Base-by-base conservation (phyloP, 371 early-diverging fungal genomes). In the Nematocida displodere region DNA sequence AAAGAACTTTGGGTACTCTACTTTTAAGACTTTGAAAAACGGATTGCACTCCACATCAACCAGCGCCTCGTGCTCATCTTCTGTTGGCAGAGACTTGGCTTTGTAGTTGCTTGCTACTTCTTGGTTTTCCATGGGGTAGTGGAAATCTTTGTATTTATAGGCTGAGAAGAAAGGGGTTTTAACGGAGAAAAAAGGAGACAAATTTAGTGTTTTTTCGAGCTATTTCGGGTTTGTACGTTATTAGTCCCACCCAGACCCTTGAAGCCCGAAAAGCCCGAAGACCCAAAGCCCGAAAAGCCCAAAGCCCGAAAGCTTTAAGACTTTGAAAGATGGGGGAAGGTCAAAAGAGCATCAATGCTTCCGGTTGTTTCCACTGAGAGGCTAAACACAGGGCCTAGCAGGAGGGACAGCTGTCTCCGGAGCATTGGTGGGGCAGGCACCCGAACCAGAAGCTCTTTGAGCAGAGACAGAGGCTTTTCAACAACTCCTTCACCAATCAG, bases 1-100 rank as follows among this genome's bases (percentile, higher is more conserved):
- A n/a, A 64, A 78, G 52, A 85, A 85, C 61, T 79, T 81, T 29
- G 62, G 49, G 24, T 64, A 50, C 65, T 85, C 85, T 15, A 48
- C 49, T 20, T 29, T 50, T 24, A 82, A 77, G 1, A 85, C 66
- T 40, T 79, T 67, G 49, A 81, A 78, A 56, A 81, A 65, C 34
- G 76, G 44, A 7, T 68, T 63, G 22, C 77, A 58, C 42, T 67
- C 67, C 48, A 36, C 55, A 7, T 7, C n/a, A 7, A 42, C 55
- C 42, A 46, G 56, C 42, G 61, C 52, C 28, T 77, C 78, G 34
- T 77, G 78, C 42, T 82, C 80, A 15, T 79, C 77, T 54, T 85
- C 85, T 37, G 79, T 75, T 40, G 77, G 64, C 22, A 64, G 44
- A 42, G 67, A 59, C 29, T 54, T 67, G 11, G n/a, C 26, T 67